Base-by-base conservation (phyloP, 139 green algal genomes). In the Chlamydomonas sphaeroides region DNA sequence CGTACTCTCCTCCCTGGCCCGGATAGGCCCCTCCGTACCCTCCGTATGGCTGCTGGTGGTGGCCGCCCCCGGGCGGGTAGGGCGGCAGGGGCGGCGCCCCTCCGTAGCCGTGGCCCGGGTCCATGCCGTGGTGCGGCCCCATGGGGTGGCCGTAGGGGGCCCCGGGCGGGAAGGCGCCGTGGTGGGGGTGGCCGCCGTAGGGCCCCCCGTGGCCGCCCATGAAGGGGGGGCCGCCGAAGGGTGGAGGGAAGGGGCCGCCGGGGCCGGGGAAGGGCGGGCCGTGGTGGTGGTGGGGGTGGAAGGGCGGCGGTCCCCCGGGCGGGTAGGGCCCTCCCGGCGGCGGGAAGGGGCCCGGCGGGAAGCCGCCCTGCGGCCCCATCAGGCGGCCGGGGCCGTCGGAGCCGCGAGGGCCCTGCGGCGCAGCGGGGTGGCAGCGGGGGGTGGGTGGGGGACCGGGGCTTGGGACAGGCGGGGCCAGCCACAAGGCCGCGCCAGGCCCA, bases 171-270 rank as follows among this genome's bases (percentile, higher is more conserved):
- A n/a, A n/a, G n/a, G n/a, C n/a, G n/a, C n/a, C n/a, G n/a, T n/a
- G n/a, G n/a, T n/a, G n/a, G 59, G 59, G 59, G 84, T 84, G 35
- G 77, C 77, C 45, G 76, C 76, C 18, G 84, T 77, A 14, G 76
- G 67, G 10, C 84, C 84, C 6, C 8, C 8, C 6, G n/a, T n/a
- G n/a, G n/a, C n/a, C n/a, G 49, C 49, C 49, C 18, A 17, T 20
- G 10, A 23, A 56, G 49, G 21, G 49, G 49, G 18, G 10, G 45
- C 45, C 49, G 2, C 49, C 49, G 49, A 26, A 56, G 49, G 30
- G 39, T 20, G 67, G 66, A n/a, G 84, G 78, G 26, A 74, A 74
- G 23, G 78, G 68, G 26, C 66, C 84, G 33, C 73, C 68, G 51
- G 57, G 68, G 49, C 53, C 51, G 0, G 59, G 69, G 56, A 67